Conservation (phyloP, 345 rosid genomes). For the Carallia pectinifolia region DNA sequence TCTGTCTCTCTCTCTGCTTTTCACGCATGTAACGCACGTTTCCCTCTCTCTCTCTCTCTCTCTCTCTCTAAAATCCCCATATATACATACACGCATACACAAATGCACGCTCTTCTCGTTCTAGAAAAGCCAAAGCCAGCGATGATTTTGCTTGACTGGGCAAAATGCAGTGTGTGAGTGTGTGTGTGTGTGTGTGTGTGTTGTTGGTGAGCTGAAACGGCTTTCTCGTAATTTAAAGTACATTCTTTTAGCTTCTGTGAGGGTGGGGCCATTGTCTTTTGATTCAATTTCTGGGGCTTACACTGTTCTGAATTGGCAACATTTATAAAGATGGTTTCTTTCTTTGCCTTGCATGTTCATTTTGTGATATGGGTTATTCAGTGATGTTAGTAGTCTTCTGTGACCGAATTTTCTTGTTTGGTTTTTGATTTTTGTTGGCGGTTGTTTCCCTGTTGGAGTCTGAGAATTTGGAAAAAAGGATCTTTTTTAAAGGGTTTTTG, state of each 20-base stretch:
- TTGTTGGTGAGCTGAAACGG: constrained; percentile 11
- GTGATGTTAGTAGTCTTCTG: background rate
- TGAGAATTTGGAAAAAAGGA: background rate
- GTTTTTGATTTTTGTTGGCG: constrained; percentile 6
- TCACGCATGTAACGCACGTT: constrained; percentile 28
- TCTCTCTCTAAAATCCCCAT: background rate
- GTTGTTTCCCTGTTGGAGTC: constrained; percentile 8
- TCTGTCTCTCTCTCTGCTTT: constrained; percentile 17
- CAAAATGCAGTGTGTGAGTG: constrained; percentile 5
- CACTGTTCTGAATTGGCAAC: background rate
- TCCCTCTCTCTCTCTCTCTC: background rate
- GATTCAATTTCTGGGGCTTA: background rate
- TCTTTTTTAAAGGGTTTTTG: constrained; percentile 2
- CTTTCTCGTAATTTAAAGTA: background rate
- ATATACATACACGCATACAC: background rate
- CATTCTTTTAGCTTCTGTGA: background rate
- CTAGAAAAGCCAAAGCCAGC: background rate
- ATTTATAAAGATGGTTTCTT: background rate
- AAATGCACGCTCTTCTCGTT: background rate
- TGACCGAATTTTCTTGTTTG: constrained; percentile 2
- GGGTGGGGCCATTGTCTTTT: too few relatives aligned
- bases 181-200: background rate
- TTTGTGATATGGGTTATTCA: constrained; percentile 16
- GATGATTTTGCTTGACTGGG: background rate
- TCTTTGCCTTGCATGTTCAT: constrained; percentile 15